These are phyloP conservation scores for Pythium vanterpoolii DNA, from an alignment of 352 stramenopile genomes.

Conservation along the genomic window DNA sequence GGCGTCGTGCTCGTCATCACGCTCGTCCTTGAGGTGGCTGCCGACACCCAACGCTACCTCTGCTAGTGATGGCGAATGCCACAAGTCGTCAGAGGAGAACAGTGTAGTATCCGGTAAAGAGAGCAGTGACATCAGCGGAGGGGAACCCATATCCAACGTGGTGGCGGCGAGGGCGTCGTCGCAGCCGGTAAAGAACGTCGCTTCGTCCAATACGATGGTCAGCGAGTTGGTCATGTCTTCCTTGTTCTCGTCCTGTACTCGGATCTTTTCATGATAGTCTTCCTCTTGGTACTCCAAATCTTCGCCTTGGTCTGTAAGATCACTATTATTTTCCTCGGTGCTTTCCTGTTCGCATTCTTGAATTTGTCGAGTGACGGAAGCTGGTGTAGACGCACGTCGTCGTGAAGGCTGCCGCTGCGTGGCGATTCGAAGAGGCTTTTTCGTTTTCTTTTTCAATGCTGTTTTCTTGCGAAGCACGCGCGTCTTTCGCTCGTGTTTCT, in stretches of 20 bases:
- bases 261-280: neutral
- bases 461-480: conserved; percentile 9
- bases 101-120: conserved; percentile 3
- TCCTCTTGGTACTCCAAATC: neutral
- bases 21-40: too few relatives aligned
- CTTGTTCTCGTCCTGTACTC: neutral
- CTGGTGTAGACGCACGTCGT: neutral
- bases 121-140: conserved; percentile 11
- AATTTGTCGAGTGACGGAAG: neutral
- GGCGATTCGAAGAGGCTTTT: conserved; percentile 1
- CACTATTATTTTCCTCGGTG: neutral
- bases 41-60: conserved; percentile 9
- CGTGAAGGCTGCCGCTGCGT: neutral
- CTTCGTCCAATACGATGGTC: conserved; percentile 2
- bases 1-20: neutral
- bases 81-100: conserved; percentile 15
- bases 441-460: conserved; percentile 9
- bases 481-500: conserved; percentile 30
- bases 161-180: neutral
- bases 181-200: conserved; percentile 10
- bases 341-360: neutral
- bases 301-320: neutral
- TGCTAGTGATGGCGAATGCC: conserved; percentile 11
- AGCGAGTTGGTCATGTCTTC: neutral
- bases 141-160: neutral